phyloP scores from a whole-genome alignment of 495 filamentous ascomycete genomes.

The Podospora tetraspora region DNA sequence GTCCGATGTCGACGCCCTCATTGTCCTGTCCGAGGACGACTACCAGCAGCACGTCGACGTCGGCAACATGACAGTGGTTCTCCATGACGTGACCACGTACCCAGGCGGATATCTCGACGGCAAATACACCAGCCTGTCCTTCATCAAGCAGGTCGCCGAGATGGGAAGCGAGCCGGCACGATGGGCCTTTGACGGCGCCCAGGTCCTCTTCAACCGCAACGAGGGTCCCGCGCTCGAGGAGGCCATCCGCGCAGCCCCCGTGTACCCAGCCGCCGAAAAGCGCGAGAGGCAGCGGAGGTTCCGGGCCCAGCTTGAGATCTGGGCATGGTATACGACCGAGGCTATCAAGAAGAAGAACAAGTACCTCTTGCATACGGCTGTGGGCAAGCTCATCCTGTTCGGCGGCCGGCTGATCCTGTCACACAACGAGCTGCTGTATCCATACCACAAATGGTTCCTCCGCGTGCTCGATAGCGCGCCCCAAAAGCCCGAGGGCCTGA shows the following conservation, averaged over 20 bases:
- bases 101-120: slow-evolving; percentile 23
- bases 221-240: neutral
- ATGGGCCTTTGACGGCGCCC: slow-evolving; percentile 18
- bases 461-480: slow-evolving; percentile 14
- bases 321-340: slow-evolving; percentile 19
- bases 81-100: slow-evolving; percentile 15
- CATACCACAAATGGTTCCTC: slow-evolving; percentile 26
- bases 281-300: slow-evolving; percentile 13
- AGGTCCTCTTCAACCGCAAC: slow-evolving; percentile 13
- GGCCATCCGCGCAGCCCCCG: neutral
- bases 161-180: slow-evolving; percentile 24
- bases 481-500: slow-evolving; percentile 18
- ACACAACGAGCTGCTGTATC: slow-evolving; percentile 24
- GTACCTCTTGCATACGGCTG: slow-evolving; percentile 19
- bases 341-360: slow-evolving; percentile 15
- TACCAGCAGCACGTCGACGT: slow-evolving; percentile 10
- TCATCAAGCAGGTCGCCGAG: slow-evolving; percentile 18
- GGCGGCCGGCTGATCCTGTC: slow-evolving; percentile 21
- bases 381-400: slow-evolving; percentile 21
- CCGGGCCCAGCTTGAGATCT: slow-evolving; percentile 19
- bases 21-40: slow-evolving; percentile 19
- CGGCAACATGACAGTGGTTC: slow-evolving; percentile 12
- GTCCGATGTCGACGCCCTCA: slow-evolving; percentile 24
- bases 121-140: slow-evolving; percentile 20
- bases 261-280: slow-evolving; percentile 16